phyloP scores from a whole-genome alignment of 2,329 filamentous ascomycete genomes.

The Penicillium sp. region DNA sequence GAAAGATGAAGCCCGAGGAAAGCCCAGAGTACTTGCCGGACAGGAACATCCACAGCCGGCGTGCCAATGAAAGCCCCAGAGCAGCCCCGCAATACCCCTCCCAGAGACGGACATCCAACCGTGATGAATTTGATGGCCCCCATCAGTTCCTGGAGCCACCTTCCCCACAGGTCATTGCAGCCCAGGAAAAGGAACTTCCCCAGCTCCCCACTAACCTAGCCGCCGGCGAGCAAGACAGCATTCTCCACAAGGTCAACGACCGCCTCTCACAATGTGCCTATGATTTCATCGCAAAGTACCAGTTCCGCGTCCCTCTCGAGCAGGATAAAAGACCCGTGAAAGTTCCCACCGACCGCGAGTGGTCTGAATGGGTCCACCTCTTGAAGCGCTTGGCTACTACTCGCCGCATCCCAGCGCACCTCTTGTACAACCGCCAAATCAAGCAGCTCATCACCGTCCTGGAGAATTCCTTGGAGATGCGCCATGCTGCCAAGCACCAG shows the following conservation, averaged over 20 bases:
- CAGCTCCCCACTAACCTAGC: slow-evolving; percentile 78
- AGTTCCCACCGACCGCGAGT: slow-evolving; percentile 72
- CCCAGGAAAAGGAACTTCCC: slow-evolving; percentile 75
- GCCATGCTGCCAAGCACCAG: slow-evolving; percentile 79
- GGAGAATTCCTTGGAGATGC: slow-evolving; percentile 84
- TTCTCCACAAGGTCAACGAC: slow-evolving; percentile 77
- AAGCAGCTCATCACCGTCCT: slow-evolving; percentile 85
- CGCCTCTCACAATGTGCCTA: slow-evolving; percentile 79
- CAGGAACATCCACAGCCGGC: slow-evolving; percentile 34
- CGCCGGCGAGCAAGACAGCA: slow-evolving; percentile 78
- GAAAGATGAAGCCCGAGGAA: slow-evolving; percentile 33
- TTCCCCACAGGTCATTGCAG: slow-evolving; percentile 65
- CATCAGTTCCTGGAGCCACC: slow-evolving; percentile 76
- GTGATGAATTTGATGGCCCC: slow-evolving; percentile 85
- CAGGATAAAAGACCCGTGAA: slow-evolving; percentile 76
- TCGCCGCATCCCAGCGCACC: slow-evolving; percentile 75
- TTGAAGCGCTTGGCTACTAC: slow-evolving; percentile 82
- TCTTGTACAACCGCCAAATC: slow-evolving; percentile 85
- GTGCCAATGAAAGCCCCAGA: slow-evolving; percentile 32
- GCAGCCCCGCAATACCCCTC: slow-evolving; percentile 37
- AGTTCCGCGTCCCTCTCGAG: slow-evolving; percentile 81
- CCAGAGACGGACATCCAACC: slow-evolving; percentile 70
- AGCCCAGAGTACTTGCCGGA: slow-evolving; percentile 38
- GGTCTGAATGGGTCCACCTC: slow-evolving; percentile 89
- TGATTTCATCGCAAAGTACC: slow-evolving; percentile 87